phyloP scores from a whole-genome alignment of 2,329 filamentous ascomycete genomes.

The Aureobasidium sp. region DNA sequence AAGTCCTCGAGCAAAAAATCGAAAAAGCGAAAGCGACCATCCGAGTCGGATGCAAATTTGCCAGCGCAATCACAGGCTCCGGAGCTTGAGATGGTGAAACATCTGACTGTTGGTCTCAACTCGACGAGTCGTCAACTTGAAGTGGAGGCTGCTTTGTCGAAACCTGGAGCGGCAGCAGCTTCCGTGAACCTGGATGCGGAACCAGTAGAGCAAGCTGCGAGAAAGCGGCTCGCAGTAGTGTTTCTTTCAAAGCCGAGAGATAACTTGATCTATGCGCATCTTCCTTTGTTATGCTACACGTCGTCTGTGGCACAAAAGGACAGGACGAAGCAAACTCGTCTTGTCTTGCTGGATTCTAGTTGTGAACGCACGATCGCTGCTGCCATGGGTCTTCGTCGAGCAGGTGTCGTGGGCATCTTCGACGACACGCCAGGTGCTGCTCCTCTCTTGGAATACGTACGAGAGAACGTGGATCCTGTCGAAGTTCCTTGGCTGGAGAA shows the following conservation, averaged over 20 bases:
- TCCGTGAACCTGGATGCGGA: neutral
- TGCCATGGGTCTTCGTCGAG: conserved; percentile 15
- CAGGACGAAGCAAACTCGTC: conserved; percentile 11
- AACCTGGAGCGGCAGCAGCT: neutral
- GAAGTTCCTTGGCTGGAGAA: conserved; percentile 12
- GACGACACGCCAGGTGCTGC: conserved; percentile 10
- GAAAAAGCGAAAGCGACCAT: conserved; percentile 26
- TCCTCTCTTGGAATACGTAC: conserved; percentile 16
- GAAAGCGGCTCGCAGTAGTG: conserved; percentile 16
- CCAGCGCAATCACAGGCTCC: neutral
- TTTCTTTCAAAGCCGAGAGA: conserved; percentile 25
- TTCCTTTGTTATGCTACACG: conserved; percentile 18
- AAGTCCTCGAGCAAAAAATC: conserved; percentile 38
- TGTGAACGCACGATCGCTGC: conserved; percentile 15
- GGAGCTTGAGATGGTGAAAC: conserved; percentile 48
- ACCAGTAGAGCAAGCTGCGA: neutral
- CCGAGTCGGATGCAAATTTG: neutral
- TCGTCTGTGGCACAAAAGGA: conserved; percentile 2
- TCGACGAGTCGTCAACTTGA: conserved; percentile 56
- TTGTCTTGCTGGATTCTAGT: conserved; percentile 16
- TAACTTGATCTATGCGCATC: conserved; percentile 18
- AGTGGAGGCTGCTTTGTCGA: conserved; percentile 28
- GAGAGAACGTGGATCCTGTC: conserved; percentile 3
- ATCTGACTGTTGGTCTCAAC: conserved; percentile 59
- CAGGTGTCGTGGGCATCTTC: conserved; percentile 17